A percentile compares a stretch with the other conserved stretches of the same genome.
These are phyloP conservation scores for Glebionis coronaria DNA, from an alignment of 129 eudicot genomes.

Conservation along the genomic window DNA sequence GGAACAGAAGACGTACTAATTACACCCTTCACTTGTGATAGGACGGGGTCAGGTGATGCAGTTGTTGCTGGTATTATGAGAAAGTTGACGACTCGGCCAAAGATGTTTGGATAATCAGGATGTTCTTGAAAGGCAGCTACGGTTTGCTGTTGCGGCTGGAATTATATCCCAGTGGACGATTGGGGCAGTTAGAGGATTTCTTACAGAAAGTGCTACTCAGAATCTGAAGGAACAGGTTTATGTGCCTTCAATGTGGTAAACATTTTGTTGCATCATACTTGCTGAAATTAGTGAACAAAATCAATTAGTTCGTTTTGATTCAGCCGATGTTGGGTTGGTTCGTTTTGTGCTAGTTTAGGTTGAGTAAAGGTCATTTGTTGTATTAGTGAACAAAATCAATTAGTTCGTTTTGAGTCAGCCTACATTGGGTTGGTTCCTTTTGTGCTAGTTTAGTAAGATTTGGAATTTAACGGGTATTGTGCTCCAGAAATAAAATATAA, in stretches of 20 bases:
- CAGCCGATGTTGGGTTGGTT: not conserved
- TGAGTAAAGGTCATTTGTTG: not conserved
- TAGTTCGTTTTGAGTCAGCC: not conserved
- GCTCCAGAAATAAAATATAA: not conserved
- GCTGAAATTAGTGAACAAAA: too few species aligned
- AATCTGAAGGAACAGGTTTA: slow-evolving; percentile 93
- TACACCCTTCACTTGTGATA: slow-evolving; percentile 89
- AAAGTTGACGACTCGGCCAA: slow-evolving; percentile 67
- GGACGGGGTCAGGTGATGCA: slow-evolving; percentile 98
- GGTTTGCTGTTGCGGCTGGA: slow-evolving; percentile 92
- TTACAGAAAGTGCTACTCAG: slow-evolving; percentile 85
- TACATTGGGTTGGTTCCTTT: not conserved
- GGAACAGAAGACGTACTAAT: slow-evolving; percentile 95
- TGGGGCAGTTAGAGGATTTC: slow-evolving; percentile 92
- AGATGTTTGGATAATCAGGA: slow-evolving; percentile 73
- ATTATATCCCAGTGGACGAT: slow-evolving; percentile 97
- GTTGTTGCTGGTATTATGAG: slow-evolving; percentile 89
- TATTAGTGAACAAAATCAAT: not conserved
- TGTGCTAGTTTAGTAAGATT: not conserved
- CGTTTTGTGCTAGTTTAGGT: not conserved
- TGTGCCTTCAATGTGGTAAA: slow-evolving; percentile 87
- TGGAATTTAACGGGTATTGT: too few species aligned
- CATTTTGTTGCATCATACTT: too few species aligned
- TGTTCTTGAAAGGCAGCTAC: slow-evolving; percentile 67
- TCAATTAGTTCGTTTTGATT: not conserved